Conservation (phyloP, 371 early-diverging fungal species). For the Cokeromyces recurvatus region DNA sequence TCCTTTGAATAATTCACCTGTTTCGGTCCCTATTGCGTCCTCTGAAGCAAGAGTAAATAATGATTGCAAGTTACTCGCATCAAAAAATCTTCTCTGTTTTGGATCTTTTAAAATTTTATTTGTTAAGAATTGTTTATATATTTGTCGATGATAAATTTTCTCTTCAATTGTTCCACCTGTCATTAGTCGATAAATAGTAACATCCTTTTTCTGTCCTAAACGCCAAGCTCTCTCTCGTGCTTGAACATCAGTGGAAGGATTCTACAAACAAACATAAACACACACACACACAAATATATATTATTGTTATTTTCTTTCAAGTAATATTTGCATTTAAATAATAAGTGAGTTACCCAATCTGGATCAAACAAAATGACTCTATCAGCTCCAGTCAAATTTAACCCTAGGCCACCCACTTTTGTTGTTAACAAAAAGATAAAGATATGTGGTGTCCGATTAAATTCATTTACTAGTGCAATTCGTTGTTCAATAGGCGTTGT, state of each 20-base stretch:
- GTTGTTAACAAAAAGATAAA: slow-evolving; percentile 96
- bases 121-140: slow-evolving; percentile 95
- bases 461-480: slow-evolving; percentile 82
- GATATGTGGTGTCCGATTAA: slow-evolving; percentile 65
- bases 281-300: neutral
- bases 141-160: slow-evolving; percentile 96
- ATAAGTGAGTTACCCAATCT: slow-evolving; percentile 90
- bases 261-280: slow-evolving; percentile 39
- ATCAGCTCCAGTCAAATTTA: slow-evolving; percentile 95
- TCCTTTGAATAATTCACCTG: slow-evolving; percentile 63
- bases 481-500: slow-evolving; percentile 83
- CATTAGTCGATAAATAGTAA: slow-evolving; percentile 97
- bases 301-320: neutral
- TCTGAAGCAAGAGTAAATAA: slow-evolving; percentile 76
- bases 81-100: slow-evolving; percentile 86
- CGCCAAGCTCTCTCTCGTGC: slow-evolving; percentile 97
- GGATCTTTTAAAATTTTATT: slow-evolving; percentile 96
- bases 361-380: slow-evolving; percentile 97
- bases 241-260: slow-evolving; percentile 96
- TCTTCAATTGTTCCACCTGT: slow-evolving; percentile 97
- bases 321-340: no score
- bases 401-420: slow-evolving; percentile 95
- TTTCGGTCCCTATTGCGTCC: slow-evolving; percentile 58
- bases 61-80: slow-evolving; percentile 71
- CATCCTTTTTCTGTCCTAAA: slow-evolving; percentile 87